Evolutionary conservation across 1,284 basidiomycete species (phyloP).

Genomic region (Puccinia triticina): DNA sequence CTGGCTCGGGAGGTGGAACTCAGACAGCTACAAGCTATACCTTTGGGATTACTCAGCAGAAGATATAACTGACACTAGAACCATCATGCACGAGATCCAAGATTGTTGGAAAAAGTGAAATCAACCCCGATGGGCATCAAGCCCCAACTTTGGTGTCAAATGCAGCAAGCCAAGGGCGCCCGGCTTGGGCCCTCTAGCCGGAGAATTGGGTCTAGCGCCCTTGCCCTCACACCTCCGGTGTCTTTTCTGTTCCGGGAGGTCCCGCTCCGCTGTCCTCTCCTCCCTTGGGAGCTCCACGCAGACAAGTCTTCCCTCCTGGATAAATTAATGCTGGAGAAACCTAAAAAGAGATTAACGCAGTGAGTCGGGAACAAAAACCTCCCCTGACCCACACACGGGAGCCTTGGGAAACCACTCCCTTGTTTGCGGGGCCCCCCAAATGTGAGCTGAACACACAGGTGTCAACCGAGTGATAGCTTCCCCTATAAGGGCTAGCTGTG

Average conservation of each 20-base stretch:
- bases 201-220: background rate
- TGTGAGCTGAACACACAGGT: no score
- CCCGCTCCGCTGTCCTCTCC: background rate
- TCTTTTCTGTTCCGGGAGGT: background rate
- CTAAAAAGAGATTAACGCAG: no score
- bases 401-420: no score
- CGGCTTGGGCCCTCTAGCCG: background rate
- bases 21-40: background rate
- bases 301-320: background rate
- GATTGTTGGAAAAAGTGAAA: background rate
- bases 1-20: background rate
- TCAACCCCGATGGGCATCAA: no score
- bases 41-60: background rate
- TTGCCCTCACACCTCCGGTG: background rate
- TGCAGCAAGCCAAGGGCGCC: background rate
- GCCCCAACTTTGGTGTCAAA: background rate
- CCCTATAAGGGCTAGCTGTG: no score
- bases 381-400: conserved; percentile 3
- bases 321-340: background rate
- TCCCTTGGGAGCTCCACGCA: background rate
- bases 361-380: background rate
- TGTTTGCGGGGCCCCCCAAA: background rate
- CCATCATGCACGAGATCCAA: background rate
- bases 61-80: background rate
- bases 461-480: no score